These are phyloP conservation scores for Saccharomycopsis malanga DNA, from an alignment of 805 yeast genomes.

Conservation along the genomic window DNA sequence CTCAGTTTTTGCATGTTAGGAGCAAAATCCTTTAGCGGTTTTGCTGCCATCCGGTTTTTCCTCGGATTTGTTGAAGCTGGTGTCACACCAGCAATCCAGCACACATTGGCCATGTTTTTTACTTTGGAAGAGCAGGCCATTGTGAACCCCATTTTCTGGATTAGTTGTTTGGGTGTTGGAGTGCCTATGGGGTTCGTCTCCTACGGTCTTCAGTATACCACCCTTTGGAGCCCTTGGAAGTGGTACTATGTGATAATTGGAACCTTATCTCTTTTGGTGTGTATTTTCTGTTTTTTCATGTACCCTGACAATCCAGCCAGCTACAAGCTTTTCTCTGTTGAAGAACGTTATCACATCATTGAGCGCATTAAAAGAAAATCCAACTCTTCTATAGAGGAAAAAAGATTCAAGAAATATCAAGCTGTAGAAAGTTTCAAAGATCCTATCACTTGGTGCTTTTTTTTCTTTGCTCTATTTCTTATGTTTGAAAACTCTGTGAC, in stretches of 20 bases:
- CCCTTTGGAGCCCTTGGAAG: slow-evolving; percentile 36
- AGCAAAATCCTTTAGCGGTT: slow-evolving; percentile 27
- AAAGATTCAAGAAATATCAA: slow-evolving; percentile 40
- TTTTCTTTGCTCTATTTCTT: slow-evolving; percentile 34
- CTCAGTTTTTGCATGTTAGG: slow-evolving; percentile 21
- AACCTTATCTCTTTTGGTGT: slow-evolving; percentile 40
- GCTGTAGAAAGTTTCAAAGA: slow-evolving; percentile 45
- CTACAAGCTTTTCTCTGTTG: slow-evolving; percentile 38
- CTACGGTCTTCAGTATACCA: slow-evolving; percentile 30
- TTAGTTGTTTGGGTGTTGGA: slow-evolving; percentile 36
- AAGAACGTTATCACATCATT: slow-evolving; percentile 48
- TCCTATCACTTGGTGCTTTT: slow-evolving; percentile 40
- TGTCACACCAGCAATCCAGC: slow-evolving; percentile 38
- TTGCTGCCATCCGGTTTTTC: slow-evolving; percentile 27
- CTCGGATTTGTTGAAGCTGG: slow-evolving; percentile 43
- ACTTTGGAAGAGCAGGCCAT: slow-evolving; percentile 36
- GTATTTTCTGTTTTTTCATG: slow-evolving; percentile 30
- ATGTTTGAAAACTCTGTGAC: slow-evolving; percentile 47
- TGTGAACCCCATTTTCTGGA: slow-evolving; percentile 40
- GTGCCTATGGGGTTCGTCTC: slow-evolving; percentile 39
- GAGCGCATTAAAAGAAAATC: slow-evolving; percentile 36
- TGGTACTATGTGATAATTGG: slow-evolving; percentile 51
- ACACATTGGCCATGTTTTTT: slow-evolving; percentile 38
- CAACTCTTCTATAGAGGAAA: slow-evolving; percentile 39
- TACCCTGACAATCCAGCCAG: slow-evolving; percentile 54